Base-by-base conservation (phyloP, 139 green algal species). In the Astrephomene gubernaculifera region DNA sequence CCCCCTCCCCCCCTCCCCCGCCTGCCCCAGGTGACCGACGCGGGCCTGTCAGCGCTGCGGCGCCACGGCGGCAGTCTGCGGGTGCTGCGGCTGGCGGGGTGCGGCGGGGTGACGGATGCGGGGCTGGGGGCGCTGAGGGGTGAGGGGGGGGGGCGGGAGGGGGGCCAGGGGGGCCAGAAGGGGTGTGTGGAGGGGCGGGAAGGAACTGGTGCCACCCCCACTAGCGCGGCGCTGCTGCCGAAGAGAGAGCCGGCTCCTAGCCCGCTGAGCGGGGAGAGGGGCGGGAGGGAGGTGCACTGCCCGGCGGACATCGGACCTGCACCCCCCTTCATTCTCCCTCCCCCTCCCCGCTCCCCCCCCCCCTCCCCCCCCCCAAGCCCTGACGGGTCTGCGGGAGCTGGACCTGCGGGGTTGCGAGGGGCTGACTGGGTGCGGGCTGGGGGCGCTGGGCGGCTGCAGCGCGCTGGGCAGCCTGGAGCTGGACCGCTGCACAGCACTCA, bases 391-490 rank as follows among this genome's bases (percentile, higher is more conserved):
- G 43, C 5, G 35, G 45, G 64, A 76, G 65, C 45, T 86, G 64
- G 79, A 86, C 45, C 79, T 86, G 79, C 35, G 45, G 5, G 65
- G 69, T 41, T 86, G 79, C 45, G 79, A 86, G 79, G 43, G 53
- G 12, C 35, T 86, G 17, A 86, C 35, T 1, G 79, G 79, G 24
- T 45, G 39, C 45, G 79, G 79, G 8, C 79, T 86, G 12, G 54
- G 68, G 65, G 6, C 7, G 1, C 45, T 86, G 79, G 64, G 14
- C 25, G 65, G 35, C 0, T 45, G 78, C 35, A 86, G 33, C 1
- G 29, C 8, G 9, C 64, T 86, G 29, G 35, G 25, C 25, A 53
- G 54, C 1, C 79, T 86, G 45, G 79, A 86, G 4, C 79, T 86
- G 79, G 79, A 78, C 49, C 45, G 44, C 45, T 86, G 79, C 65